Evolutionary conservation across 2,329 filamentous ascomycete genomes (phyloP).

Genomic region (Mycosphaerella sp.): DNA sequence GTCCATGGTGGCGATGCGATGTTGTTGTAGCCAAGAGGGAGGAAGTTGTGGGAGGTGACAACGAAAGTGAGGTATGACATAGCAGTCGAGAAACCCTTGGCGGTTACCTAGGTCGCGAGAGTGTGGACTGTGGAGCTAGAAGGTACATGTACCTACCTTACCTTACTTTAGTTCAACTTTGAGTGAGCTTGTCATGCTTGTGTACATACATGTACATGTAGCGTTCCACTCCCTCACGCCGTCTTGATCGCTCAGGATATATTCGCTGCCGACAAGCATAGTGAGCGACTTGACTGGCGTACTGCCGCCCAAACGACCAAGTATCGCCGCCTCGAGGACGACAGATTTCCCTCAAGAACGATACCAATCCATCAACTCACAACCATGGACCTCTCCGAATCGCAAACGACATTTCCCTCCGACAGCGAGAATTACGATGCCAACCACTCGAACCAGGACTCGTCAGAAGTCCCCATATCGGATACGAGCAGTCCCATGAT

Average conservation of each 20-base stretch:
- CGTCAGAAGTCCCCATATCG: slow-evolving; percentile 54
- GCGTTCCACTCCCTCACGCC: no score
- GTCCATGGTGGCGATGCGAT: slow-evolving; percentile 24
- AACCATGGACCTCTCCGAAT: slow-evolving; percentile 52
- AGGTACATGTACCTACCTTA: not conserved
- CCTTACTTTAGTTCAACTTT: no score
- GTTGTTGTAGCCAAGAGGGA: slow-evolving; percentile 5
- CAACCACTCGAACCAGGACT: slow-evolving; percentile 42
- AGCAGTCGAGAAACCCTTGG: not conserved
- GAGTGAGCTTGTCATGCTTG: no score
- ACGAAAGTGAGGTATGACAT: not conserved
- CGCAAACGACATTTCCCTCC: slow-evolving; percentile 69
- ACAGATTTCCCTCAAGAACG: not conserved
- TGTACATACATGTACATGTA: no score
- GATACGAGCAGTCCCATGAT: slow-evolving; percentile 63
- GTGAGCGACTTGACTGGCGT: no score
- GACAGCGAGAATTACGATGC: slow-evolving; percentile 78
- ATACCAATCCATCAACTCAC: slow-evolving; percentile 35
- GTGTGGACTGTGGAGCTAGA: not conserved
- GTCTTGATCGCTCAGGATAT: no score
- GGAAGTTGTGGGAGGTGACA: slow-evolving; percentile 4
- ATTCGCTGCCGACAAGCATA: no score
- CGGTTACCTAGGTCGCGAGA: not conserved
- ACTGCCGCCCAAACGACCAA: not conserved
- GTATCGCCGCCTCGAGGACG: not conserved